Base-by-base conservation (phyloP, 371 early-diverging fungal species). In the Cokeromyces recurvatus region DNA sequence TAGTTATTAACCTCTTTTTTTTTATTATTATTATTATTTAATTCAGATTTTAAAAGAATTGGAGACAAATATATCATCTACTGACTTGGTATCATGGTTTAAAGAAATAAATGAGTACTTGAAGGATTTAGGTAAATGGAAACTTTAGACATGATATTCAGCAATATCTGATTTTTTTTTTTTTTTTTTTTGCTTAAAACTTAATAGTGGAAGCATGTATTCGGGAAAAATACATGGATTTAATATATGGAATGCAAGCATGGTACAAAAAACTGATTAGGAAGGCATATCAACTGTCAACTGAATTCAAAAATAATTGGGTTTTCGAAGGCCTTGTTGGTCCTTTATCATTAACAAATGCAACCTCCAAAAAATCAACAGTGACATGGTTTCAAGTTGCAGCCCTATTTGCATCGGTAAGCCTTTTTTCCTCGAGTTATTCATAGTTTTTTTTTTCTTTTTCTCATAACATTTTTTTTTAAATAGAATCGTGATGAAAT, bases 301-400 rank as follows among this genome's bases (percentile, higher is more conserved):
- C 51, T 15, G 49, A 57, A 4, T 62, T 64, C 32, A 50, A 48
- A 29, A 42, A 66, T 4, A 44, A 56, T 0, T 66, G 59, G 59
- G 17, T 14, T 3, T 72, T 68, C 47, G 38, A 54, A n/a, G 61
- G 59, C 3, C 24, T 47, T 17, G 36, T 68, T 12, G 73, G 68
- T 2, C 68, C 68, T 14, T 48, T 32, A 14, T 21, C 2, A 38
- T 48, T 24, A 42, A 4, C 16, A 15, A 14, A 17, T 19, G 17
- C 41, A 43, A 25, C 23, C 7, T 20, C 24, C 3, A 25, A 49
- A 11, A 34, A 35, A 4, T 24, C 12, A 20, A 39, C 25, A 17
- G 24, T 46, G 24, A 49, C 64, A 8, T 72, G 73, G 73, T 66
- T 72, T 41, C 56, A 65, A 36, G 43, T 63, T 1, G 66, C 64